Conservation (phyloP, 805 yeast genomes). For the Suhomyces tanzawaensis region DNA sequence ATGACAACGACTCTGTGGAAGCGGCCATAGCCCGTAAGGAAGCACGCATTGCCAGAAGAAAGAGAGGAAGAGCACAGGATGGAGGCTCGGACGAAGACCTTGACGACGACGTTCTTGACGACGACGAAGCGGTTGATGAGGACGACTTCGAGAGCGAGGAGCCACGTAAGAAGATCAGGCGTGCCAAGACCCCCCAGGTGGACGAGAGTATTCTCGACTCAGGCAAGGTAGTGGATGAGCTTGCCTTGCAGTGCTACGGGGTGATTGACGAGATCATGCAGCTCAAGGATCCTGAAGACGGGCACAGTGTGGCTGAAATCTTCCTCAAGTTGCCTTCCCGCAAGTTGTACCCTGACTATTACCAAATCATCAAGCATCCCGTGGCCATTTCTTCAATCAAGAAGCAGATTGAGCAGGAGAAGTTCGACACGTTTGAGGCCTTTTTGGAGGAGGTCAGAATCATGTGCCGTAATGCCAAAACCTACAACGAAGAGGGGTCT, state of each 20-base stretch:
- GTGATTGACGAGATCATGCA: constrained; percentile 45
- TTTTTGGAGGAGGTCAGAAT: constrained; percentile 60
- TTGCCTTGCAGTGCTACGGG: constrained; percentile 22
- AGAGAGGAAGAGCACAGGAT: constrained; percentile 21
- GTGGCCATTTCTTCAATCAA: constrained; percentile 55
- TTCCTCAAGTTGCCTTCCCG: constrained; percentile 73
- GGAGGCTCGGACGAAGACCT: constrained; percentile 16
- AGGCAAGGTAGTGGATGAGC: constrained; percentile 14
- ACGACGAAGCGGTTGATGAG: constrained; percentile 22
- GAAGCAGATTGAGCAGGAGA: constrained; percentile 44
- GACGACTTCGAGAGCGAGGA: constrained; percentile 18
- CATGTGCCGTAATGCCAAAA: constrained; percentile 68
- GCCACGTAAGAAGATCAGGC: constrained; percentile 9
- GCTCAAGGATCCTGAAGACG: constrained; percentile 44
- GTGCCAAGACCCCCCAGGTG: constrained; percentile 11
- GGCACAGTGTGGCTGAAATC: constrained; percentile 33
- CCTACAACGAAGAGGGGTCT: constrained; percentile 71
- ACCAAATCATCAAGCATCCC: constrained; percentile 57
- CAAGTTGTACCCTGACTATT: constrained; percentile 82
- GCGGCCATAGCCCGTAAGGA: constrained; percentile 57
- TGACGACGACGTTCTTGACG: constrained; percentile 21
- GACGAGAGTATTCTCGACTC: constrained; percentile 2
- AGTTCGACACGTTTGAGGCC: constrained; percentile 39
- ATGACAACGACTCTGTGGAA: constrained; percentile 62
- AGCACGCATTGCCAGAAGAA: constrained; percentile 39